These are phyloP conservation scores for Coemansia sp. DNA, from an alignment of 192 early-diverging fungal genomes.

Conservation along the genomic window DNA sequence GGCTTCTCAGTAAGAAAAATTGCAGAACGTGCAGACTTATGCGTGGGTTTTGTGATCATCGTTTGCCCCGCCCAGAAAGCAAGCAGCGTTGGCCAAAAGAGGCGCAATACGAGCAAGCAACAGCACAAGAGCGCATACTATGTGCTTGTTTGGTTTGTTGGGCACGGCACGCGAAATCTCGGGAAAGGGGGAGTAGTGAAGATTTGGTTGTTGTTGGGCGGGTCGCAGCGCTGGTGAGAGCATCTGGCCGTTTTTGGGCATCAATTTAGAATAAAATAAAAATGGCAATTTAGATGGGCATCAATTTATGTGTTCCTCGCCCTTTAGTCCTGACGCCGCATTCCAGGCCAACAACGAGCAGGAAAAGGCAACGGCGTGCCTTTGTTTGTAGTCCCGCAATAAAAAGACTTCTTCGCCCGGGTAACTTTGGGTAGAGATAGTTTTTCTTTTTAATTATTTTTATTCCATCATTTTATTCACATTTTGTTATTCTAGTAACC, in stretches of 20 bases:
- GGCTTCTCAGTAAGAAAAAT: conserved; percentile 5
- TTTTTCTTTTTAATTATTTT: conserved; percentile 3
- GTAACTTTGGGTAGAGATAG: conserved; percentile 1
- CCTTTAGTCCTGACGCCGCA: conserved; percentile 9
- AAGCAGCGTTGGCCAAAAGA: neutral
- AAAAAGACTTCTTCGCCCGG: neutral
- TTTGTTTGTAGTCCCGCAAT: conserved; percentile 8
- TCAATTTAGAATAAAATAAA: neutral
- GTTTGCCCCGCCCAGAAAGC: neutral
- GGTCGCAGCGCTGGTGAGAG: conserved; percentile 7
- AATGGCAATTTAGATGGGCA: neutral
- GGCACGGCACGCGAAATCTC: neutral
- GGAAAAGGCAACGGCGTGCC: neutral
- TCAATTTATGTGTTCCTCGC: conserved; percentile 1
- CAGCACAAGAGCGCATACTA: conserved; percentile 1
- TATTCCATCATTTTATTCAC: conserved; percentile 2
- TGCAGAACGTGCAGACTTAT: conserved; percentile 3
- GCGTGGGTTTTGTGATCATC: conserved; percentile 3
- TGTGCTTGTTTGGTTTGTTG: conserved; percentile 1
- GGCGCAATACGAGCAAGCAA: neutral
- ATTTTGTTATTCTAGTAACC: neutral
- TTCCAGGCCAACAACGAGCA: conserved; percentile 8
- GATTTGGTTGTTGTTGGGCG: neutral
- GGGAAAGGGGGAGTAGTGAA: neutral
- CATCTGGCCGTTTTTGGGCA: conserved; percentile 1